Evolutionary conservation across 2,329 filamentous ascomycete genomes (phyloP), one percentile per base, ranked within the genome.

Genomic region (Trichoderma lentiforme): DNA sequence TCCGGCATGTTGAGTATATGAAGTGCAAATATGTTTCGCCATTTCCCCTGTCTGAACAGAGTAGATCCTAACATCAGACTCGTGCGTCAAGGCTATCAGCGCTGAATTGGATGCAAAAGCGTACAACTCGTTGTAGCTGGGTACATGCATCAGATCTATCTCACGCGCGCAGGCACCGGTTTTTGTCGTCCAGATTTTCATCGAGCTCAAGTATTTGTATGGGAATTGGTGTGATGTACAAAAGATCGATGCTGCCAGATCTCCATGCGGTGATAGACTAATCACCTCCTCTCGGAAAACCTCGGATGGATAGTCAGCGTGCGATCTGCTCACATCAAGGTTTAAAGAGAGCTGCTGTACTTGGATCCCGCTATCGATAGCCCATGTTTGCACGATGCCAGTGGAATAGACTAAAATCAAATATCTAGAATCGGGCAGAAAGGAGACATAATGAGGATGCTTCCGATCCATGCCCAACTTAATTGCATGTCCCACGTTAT

Each of bases 41-140:
- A 32, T 11, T 51, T 21, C 6, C 6, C 62, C 39, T 1, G 62
- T 51, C 18, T 6, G 6, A 2, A 14, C 6, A 32, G 62, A 64
- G 18, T 51, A 32, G 15, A 53, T 15, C 3, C 1, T 21, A 6
- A 1, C 12, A 24, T 3, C 4, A 15, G 1, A 1, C 0, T 1
- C 1, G 4, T 51, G 0, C 5, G 8, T 12, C 7, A n/a, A 64
- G 11, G 39, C 62, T 24, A 64, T 9, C 12, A 32, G 11, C 6
- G 6, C 6, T 18, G 9, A 51, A 30, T 64, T 24, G 12, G 62
- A 12, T 9, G 62, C 14, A 30, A 64, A 51, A 32, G 2, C 36
- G 9, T 21, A 3, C 3, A 2, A 15, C 2, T n/a, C 8, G 3
- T 7, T 3, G 14, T 6, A 2, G 11, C 15, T 4, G 1, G 1